phyloP scores from a whole-genome alignment of 306 rosid genomes.

The Geum urbanum region DNA sequence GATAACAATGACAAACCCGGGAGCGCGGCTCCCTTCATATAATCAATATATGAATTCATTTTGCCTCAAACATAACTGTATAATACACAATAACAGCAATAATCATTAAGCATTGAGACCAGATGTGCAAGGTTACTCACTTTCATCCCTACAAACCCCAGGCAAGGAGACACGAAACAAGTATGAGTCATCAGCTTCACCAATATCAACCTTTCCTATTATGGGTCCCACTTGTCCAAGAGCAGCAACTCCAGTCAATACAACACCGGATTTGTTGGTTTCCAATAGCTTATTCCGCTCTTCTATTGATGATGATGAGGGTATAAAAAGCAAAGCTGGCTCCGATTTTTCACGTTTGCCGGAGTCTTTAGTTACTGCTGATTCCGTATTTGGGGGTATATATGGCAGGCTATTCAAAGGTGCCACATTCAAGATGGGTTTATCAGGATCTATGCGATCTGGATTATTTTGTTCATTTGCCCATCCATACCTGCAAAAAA shows the following conservation, averaged over 20 bases:
- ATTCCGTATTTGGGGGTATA: constrained; percentile 36
- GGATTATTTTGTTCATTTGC: constrained; percentile 18
- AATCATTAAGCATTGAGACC: neutral
- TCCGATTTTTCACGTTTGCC: constrained; percentile 33
- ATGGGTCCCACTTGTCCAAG: constrained; percentile 58
- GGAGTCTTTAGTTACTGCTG: constrained; percentile 29
- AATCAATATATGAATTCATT: neutral
- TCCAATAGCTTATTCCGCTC: constrained; percentile 57
- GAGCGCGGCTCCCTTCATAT: neutral
- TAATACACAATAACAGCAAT: neutral
- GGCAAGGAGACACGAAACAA: constrained; percentile 77
- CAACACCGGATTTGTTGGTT: constrained; percentile 50
- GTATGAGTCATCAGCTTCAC: constrained; percentile 64
- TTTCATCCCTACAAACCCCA: constrained; percentile 76
- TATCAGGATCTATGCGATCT: constrained; percentile 29
- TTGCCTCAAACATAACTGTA: no score
- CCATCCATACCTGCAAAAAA: constrained; percentile 18
- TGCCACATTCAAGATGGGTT: constrained; percentile 30
- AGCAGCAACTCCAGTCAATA: constrained; percentile 69
- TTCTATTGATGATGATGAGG: constrained; percentile 48
- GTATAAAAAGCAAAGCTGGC: constrained; percentile 51
- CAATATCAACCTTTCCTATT: constrained; percentile 70
- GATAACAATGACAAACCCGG: neutral
- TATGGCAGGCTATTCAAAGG: constrained; percentile 46
- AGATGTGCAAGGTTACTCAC: constrained; percentile 41